Evolutionary conservation across 1,284 basidiomycete species (phyloP).

Genomic region (Ganoderma lingzhi): DNA sequence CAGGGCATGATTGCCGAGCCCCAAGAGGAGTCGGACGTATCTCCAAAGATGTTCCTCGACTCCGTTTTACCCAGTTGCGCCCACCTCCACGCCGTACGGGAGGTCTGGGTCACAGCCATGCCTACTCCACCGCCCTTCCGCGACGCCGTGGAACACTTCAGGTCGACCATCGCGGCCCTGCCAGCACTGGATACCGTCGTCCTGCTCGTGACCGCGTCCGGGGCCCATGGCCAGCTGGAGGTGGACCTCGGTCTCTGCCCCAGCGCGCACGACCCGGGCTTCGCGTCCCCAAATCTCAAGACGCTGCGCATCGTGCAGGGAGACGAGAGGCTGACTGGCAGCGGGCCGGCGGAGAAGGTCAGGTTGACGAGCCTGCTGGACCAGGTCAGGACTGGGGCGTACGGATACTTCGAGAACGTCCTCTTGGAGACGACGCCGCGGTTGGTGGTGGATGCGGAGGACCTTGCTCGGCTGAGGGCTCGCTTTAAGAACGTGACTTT

Average conservation of each 20-base stretch:
- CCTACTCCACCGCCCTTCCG: not conserved
- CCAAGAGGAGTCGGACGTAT: not conserved
- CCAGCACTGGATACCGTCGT: not conserved
- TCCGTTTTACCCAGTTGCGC: not conserved
- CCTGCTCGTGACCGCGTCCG: not conserved
- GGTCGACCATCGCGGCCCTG: not conserved
- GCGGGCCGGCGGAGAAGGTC: not conserved
- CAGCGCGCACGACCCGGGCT: not conserved
- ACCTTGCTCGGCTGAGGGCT: not conserved
- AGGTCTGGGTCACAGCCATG: not conserved
- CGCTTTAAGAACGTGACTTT: conserved; percentile 2
- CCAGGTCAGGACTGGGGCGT: conserved; percentile 7
- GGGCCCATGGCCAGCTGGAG: not conserved
- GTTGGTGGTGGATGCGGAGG: not conserved
- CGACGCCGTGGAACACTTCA: not conserved
- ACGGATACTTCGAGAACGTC: conserved; percentile 8
- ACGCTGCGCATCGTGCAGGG: not conserved
- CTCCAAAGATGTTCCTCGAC: not conserved
- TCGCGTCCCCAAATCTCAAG: not conserved
- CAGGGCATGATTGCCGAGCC: not conserved
- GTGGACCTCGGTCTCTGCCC: not conserved
- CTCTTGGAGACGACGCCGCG: not conserved
- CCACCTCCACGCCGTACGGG: not conserved
- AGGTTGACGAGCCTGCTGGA: conserved; percentile 4
- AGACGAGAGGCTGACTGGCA: no score